Evolutionary conservation across 2,329 filamentous ascomycete genomes (phyloP), one percentile per base, ranked within the genome.

Genomic region (Hirsutella minnesotensis): DNA sequence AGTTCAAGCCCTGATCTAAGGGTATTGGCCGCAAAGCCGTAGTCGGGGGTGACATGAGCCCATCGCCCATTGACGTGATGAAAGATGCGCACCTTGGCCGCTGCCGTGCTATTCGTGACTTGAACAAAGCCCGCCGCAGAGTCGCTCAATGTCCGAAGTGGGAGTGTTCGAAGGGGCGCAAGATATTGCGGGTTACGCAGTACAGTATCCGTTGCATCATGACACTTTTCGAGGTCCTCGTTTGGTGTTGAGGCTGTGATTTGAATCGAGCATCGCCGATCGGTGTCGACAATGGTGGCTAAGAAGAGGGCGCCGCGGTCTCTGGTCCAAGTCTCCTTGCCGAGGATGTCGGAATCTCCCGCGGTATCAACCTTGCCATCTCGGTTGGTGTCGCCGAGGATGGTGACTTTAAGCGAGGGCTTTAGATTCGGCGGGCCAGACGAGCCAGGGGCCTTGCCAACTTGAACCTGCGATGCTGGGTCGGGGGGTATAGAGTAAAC

Each of bases 181-280:
- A 60, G 45, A 21, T 56, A 54, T 21, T 55, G 45, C 4, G 61
- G 53, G 1, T 56, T 49, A 2, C 56, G 51, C 9, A 57, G 58
- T 0, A 53, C 30, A 31, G 66, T 46, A 27, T 57, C 61, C 0
- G 55, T 59, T 2, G 61, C 63, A 35, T 67, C 63, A 45, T 64
- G 50, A 40, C 62, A 66, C 4, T 46, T 43, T 1, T 48, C 55
- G 2, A 64, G 49, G 20, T 57, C 53, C 5, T 53, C 47, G 41
- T 58, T 51, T 16, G 36, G 38, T 37, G 37, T 49, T 30, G 10
- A 48, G 18, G 27, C 37, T 18, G 24, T 46, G 36, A 45, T 47
- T 16, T 27, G 20, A 9, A 42, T 45, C 1, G 56, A 54, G 47
- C 61, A 64, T 9, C 60, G 57, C 3, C 44, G 30, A 39, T 53